These are phyloP conservation scores for Candida glaebosa DNA, from an alignment of 805 yeast genomes.

Conservation along the genomic window DNA sequence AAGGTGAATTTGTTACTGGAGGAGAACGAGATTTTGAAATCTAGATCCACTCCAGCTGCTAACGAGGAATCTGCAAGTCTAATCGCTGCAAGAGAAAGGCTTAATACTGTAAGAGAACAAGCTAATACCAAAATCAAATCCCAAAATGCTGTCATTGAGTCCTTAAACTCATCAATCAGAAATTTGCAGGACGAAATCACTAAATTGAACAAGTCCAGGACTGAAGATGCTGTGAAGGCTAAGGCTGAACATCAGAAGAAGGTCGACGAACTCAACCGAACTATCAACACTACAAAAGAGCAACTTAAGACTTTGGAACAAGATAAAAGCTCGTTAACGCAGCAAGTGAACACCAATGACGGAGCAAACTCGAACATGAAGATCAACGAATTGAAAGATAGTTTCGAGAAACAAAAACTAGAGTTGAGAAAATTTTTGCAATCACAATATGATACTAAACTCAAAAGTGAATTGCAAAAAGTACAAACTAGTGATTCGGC, in stretches of 20 bases:
- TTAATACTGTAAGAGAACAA: conserved; percentile 15
- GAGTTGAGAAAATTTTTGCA: conserved; percentile 13
- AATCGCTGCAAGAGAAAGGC: conserved; percentile 19
- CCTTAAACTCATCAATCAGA: conserved; percentile 20
- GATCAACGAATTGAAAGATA: conserved; percentile 10
- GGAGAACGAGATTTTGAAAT: conserved; percentile 19
- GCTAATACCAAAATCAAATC: conserved; percentile 22
- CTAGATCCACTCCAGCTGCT: conserved; percentile 3
- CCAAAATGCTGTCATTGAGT: conserved; percentile 23
- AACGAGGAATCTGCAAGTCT: conserved; percentile 21
- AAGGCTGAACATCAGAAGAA: conserved; percentile 19
- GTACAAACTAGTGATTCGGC: conserved; percentile 17
- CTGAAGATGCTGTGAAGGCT: conserved; percentile 9
- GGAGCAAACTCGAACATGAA: conserved; percentile 16
- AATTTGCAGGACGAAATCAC: conserved; percentile 20
- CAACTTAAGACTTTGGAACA: conserved; percentile 7
- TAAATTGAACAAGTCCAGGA: conserved; percentile 5
- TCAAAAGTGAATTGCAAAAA: conserved; percentile 31
- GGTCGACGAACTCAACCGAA: conserved; percentile 15
- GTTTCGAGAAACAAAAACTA: conserved; percentile 17
- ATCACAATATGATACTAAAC: conserved; percentile 17
- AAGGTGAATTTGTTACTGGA: conserved; percentile 12
- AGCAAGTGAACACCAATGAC: conserved; percentile 12
- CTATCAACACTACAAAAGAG: conserved; percentile 13
- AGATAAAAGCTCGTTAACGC: conserved; percentile 9